Conservation (phyloP, 2,329 filamentous ascomycete genomes). For the Orbilia ellipsospora region DNA sequence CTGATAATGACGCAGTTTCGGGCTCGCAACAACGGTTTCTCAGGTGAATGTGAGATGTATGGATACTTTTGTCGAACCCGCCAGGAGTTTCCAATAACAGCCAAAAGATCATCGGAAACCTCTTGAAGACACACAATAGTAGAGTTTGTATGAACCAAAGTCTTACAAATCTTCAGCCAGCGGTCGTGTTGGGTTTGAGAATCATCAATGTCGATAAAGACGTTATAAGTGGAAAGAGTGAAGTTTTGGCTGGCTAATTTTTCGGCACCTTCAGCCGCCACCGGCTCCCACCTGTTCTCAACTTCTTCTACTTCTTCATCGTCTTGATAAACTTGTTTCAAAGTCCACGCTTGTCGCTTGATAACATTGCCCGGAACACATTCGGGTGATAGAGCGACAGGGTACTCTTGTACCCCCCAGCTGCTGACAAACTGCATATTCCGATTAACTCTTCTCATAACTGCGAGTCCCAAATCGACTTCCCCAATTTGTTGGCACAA, state of each 20-base stretch:
- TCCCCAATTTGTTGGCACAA: constrained; percentile 42
- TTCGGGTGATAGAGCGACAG: constrained; percentile 28
- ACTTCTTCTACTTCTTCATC: constrained; percentile 59
- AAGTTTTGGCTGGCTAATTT: constrained; percentile 56
- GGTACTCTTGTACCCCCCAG: constrained; percentile 31
- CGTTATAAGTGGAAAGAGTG: constrained; percentile 64
- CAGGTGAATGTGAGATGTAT: constrained; percentile 70
- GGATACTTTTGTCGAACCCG: constrained; percentile 67
- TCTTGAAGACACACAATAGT: constrained; percentile 69
- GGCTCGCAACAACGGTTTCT: constrained; percentile 70
- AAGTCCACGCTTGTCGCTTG: constrained; percentile 21
- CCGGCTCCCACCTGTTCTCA: constrained; percentile 58
- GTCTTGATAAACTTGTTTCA: constrained; percentile 41
- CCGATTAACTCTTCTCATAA: constrained; percentile 60
- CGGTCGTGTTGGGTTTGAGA: constrained; percentile 62
- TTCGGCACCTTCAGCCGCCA: not conserved
- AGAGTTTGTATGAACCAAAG: constrained; percentile 61
- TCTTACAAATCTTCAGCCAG: constrained; percentile 60
- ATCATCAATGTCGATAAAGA: constrained; percentile 63
- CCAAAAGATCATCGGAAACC: constrained; percentile 73
- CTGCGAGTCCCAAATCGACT: constrained; percentile 53
- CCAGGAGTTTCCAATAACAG: constrained; percentile 66
- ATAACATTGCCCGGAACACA: constrained; percentile 29
- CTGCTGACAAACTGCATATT: constrained; percentile 66
- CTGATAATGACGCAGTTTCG: constrained; percentile 71